Percentiles rank a stretch among this genome's conserved stretches.
Evolutionary conservation across 2,329 filamentous ascomycete genomes (phyloP).

Genomic region (Plectosphaerella sp.): DNA sequence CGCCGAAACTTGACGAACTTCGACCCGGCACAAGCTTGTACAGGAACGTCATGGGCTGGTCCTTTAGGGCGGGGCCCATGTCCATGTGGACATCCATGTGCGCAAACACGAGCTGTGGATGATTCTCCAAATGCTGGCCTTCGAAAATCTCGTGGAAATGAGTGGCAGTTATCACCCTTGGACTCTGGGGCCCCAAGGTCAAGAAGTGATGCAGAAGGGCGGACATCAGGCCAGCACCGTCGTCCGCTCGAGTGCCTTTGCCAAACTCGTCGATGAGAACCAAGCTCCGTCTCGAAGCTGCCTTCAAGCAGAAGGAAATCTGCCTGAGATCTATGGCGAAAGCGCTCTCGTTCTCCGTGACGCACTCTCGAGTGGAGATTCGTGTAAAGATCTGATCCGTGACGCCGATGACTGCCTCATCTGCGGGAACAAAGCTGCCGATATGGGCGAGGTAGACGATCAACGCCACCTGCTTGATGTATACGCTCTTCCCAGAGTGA

Average conservation of each 20-base stretch:
- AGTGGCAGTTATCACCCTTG: conserved; percentile 57
- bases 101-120: conserved; percentile 50
- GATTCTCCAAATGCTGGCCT: conserved; percentile 47
- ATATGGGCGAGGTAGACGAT: conserved; percentile 92
- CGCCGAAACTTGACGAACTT: conserved; percentile 79
- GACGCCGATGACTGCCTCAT: conserved; percentile 70
- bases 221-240: conserved; percentile 54
- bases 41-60: conserved; percentile 67
- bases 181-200: conserved; percentile 36
- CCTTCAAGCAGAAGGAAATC: conserved; percentile 68
- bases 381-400: conserved; percentile 92
- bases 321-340: conserved; percentile 83
- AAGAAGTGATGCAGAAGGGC: conserved; percentile 55
- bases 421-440: conserved; percentile 86
- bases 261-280: conserved; percentile 92
- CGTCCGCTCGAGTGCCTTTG: conserved; percentile 55
- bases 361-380: conserved; percentile 68
- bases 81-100: conserved; percentile 71
- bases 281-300: conserved; percentile 72
- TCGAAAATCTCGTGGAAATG: conserved; percentile 73
- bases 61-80: conserved; percentile 38
- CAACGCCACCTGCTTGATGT: conserved; percentile 86
- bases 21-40: conserved; percentile 66
- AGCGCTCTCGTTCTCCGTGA: conserved; percentile 54
- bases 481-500: conserved; percentile 94